phyloP scores from a whole-genome alignment of 78 protist genomes.

The Pigoraptor vietnamica region DNA sequence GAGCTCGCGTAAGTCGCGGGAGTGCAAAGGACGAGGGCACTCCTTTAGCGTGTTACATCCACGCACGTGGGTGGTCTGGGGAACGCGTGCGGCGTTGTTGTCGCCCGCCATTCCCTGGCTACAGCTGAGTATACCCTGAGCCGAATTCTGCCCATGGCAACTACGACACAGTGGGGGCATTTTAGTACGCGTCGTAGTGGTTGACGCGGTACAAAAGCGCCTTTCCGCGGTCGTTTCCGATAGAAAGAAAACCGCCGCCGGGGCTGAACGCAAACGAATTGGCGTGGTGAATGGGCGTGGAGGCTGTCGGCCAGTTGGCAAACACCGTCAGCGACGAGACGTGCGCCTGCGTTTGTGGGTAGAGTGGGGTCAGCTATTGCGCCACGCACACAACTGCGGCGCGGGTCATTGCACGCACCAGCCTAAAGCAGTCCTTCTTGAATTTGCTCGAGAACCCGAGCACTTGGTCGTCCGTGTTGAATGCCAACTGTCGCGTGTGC shows the following conservation, averaged over 20 bases:
- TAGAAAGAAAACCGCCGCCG: background rate
- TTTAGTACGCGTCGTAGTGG: conserved; percentile 13
- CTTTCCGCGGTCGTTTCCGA: conserved; percentile 43
- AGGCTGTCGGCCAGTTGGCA: conserved; percentile 53
- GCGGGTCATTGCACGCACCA: background rate
- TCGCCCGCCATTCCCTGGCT: background rate
- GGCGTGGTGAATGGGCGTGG: conserved; percentile 35
- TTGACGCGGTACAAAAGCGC: conserved; percentile 44
- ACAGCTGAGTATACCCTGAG: no score
- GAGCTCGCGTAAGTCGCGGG: conserved; percentile 22
- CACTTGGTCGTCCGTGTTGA: background rate
- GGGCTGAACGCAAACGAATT: conserved; percentile 21
- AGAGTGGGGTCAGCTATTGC: background rate
- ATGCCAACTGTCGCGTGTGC: conserved; percentile 7
- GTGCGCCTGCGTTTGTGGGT: conserved; percentile 6
- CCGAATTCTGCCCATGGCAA: no score
- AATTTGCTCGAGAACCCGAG: background rate
- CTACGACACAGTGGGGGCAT: no score
- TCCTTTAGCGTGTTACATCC: no score
- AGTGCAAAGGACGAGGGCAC: no score
- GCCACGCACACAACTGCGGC: background rate
- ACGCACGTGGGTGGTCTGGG: background rate
- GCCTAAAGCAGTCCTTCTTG: background rate
- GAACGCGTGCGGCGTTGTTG: background rate
- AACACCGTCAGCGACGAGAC: conserved; percentile 24